Conservation (phyloP, 2,329 filamentous ascomycete species). For the Scytalidium sp. region DNA sequence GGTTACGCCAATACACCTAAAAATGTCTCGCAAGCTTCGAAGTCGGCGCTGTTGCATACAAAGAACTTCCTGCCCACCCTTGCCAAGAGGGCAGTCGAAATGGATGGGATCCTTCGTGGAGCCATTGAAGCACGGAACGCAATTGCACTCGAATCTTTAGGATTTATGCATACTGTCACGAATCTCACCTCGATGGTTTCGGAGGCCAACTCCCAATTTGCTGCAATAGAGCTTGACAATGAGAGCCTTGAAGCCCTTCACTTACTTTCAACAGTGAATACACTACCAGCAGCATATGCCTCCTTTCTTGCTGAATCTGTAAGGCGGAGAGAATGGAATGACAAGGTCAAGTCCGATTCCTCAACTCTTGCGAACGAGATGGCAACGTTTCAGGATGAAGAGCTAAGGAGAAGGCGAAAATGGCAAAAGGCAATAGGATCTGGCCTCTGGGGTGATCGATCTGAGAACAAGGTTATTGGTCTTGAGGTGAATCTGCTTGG, state of each 20-base stretch:
- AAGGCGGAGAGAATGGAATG: conserved; percentile 82
- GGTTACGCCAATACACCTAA: conserved; percentile 66
- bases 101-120: conserved; percentile 58
- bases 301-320: conserved; percentile 85
- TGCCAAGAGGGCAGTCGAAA: conserved; percentile 53
- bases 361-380: conserved; percentile 88
- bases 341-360: conserved; percentile 86
- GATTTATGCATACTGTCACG: conserved; percentile 80
- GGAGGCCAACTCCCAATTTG: conserved; percentile 69
- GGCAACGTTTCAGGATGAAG: conserved; percentile 88
- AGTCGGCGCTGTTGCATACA: conserved; percentile 61
- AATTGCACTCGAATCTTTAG: conserved; percentile 62
- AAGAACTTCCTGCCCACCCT: conserved; percentile 59
- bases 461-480: conserved; percentile 68
- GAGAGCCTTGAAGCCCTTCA: conserved; percentile 81
- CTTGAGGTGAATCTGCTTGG: conserved; percentile 84
- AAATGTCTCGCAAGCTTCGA: conserved; percentile 59
- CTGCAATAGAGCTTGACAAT: conserved; percentile 66
- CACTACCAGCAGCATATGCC: conserved; percentile 86
- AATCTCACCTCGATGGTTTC: conserved; percentile 74
- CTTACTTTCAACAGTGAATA: conserved; percentile 73
- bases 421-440: conserved; percentile 84
- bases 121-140: conserved; percentile 65
- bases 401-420: conserved; percentile 80
- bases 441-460: conserved; percentile 61